These are phyloP conservation scores for Diaporthe amygdali DNA, from an alignment of 2,329 filamentous ascomycete genomes.

Conservation along the genomic window DNA sequence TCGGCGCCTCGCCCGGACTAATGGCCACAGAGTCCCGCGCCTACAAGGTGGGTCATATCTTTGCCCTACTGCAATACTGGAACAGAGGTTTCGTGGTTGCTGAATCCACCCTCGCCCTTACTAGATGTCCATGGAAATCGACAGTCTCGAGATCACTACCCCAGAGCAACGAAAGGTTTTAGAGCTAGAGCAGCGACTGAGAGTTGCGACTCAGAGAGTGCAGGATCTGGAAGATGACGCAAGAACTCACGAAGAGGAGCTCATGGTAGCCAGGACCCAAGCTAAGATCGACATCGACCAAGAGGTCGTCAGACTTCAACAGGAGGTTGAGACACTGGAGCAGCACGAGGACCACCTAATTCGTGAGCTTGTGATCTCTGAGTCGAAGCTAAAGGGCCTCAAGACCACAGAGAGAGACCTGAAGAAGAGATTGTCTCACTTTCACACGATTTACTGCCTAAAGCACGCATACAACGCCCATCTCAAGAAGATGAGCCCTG, in stretches of 20 bases:
- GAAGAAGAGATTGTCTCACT: background rate
- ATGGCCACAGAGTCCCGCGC: rapidly evolving
- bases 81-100: background rate
- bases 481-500: background rate
- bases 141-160: background rate
- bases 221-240: background rate
- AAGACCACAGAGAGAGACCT: background rate
- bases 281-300: background rate
- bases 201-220: background rate
- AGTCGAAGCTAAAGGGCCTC: background rate
- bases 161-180: background rate
- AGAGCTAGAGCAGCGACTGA: constrained; percentile 4
- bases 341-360: constrained; percentile 2
- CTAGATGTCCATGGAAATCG: background rate
- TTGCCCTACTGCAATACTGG: background rate
- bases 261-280: background rate
- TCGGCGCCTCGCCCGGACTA: background rate
- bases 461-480: background rate
- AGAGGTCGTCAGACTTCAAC: background rate
- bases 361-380: background rate
- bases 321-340: background rate
- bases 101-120: no score
- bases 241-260: background rate
- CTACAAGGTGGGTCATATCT: background rate
- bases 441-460: background rate